These are phyloP conservation scores for Sugiyamaella qingdaonensis DNA, from an alignment of 805 yeast genomes.

Conservation along the genomic window DNA sequence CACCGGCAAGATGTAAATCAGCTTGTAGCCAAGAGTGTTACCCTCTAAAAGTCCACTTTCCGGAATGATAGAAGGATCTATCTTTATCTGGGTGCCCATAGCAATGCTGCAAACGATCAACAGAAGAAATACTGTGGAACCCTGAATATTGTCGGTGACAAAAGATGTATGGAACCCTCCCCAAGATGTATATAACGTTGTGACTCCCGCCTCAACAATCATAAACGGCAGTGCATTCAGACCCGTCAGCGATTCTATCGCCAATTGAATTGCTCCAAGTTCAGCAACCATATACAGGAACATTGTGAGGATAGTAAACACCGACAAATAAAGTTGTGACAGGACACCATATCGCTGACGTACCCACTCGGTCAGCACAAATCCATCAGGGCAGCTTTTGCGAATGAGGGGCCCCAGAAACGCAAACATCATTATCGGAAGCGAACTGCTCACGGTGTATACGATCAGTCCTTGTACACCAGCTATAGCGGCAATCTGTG, in stretches of 20 bases:
- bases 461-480: slow-evolving; percentile 87
- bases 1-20: slow-evolving; percentile 74
- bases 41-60: slow-evolving; percentile 61
- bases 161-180: slow-evolving; percentile 92
- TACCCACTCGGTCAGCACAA: slow-evolving; percentile 94
- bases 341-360: slow-evolving; percentile 70
- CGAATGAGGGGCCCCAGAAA: slow-evolving; percentile 77
- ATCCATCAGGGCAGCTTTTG: slow-evolving; percentile 79
- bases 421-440: slow-evolving; percentile 83
- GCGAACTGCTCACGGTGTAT: slow-evolving; percentile 71
- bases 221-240: slow-evolving; percentile 74
- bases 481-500: slow-evolving; percentile 78
- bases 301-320: slow-evolving; percentile 79
- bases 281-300: slow-evolving; percentile 79
- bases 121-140: slow-evolving; percentile 61
- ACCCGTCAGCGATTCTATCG: slow-evolving; percentile 73
- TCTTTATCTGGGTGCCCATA: slow-evolving; percentile 63
- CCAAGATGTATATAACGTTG: slow-evolving; percentile 77
- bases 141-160: slow-evolving; percentile 82
- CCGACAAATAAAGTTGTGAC: slow-evolving; percentile 70
- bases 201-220: slow-evolving; percentile 80
- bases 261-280: slow-evolving; percentile 71
- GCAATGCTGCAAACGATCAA: slow-evolving; percentile 71
- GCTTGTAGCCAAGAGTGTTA: slow-evolving; percentile 81
- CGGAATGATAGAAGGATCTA: slow-evolving; percentile 57